Conservation (phyloP, 495 filamentous ascomycete species). For the Hapsidospora chrysogenum region DNA sequence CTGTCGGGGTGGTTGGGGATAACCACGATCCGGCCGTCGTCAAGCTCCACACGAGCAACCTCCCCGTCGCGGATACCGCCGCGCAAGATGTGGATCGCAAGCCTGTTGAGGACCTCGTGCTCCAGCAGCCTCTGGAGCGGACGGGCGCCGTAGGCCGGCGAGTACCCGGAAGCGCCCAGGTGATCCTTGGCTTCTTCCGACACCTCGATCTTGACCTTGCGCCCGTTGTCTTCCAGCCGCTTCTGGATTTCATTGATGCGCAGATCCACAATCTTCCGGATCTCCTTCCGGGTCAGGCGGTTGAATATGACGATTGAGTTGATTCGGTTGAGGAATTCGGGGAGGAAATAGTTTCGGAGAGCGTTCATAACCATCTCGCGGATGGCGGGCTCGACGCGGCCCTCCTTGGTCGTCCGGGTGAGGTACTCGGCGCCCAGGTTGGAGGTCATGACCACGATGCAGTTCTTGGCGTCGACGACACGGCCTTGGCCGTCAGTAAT, state of each 20-base stretch:
- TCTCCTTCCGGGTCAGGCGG: slow-evolving; percentile 73
- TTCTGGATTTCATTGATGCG: slow-evolving; percentile 82
- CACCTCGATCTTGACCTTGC: slow-evolving; percentile 64
- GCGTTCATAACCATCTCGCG: slow-evolving; percentile 76
- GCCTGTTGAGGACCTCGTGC: slow-evolving; percentile 83
- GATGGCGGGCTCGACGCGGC: slow-evolving; percentile 75
- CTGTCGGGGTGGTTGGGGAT: slow-evolving; percentile 62
- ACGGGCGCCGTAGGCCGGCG: slow-evolving; percentile 82
- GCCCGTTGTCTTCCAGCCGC: slow-evolving; percentile 60
- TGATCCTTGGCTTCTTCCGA: slow-evolving; percentile 76
- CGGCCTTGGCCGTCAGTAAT: slow-evolving; percentile 97
- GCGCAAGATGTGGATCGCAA: slow-evolving; percentile 78
- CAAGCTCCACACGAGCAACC: slow-evolving; percentile 57
- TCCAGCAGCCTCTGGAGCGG: slow-evolving; percentile 82
- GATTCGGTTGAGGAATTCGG: slow-evolving; percentile 97
- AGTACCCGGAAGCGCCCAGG: slow-evolving; percentile 76
- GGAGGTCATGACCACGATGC: slow-evolving; percentile 97
- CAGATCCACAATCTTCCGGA: slow-evolving; percentile 89
- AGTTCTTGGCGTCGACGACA: slow-evolving; percentile 88
- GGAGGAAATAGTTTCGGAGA: slow-evolving; percentile 87
- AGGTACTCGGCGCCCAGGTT: slow-evolving; percentile 92
- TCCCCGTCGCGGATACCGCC: slow-evolving; percentile 78
- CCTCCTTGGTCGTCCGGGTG: slow-evolving; percentile 58
- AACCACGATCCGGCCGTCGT: slow-evolving; percentile 54
- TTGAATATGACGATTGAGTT: slow-evolving; percentile 95